Percentiles rank a stretch among this genome's conserved stretches.
Evolutionary conservation across 192 early-diverging fungal species (phyloP).

Genomic region (Coemansia sp.): DNA sequence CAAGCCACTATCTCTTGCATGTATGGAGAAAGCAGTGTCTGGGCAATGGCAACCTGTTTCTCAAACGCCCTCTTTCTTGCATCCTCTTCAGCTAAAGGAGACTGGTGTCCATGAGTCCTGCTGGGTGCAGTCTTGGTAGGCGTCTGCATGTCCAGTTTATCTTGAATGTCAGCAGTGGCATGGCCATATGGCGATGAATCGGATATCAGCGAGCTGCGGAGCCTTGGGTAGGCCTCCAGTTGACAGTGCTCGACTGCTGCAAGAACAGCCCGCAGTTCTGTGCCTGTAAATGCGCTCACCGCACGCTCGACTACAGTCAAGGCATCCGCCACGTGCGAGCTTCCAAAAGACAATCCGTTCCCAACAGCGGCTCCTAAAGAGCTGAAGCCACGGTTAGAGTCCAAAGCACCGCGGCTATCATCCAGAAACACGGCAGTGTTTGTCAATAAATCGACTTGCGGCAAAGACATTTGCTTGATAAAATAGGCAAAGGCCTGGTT

Average conservation of each 20-base stretch:
- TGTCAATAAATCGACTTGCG: conserved; percentile 28
- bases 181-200: background rate
- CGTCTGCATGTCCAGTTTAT: conserved; percentile 12
- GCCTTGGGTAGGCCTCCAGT: conserved; percentile 21
- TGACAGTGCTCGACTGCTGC: conserved; percentile 31
- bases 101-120: background rate
- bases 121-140: conserved; percentile 19
- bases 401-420: background rate
- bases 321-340: conserved; percentile 20
- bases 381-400: conserved; percentile 1
- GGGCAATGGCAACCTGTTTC: conserved; percentile 17
- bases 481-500: conserved; percentile 31
- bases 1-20: conserved; percentile 11
- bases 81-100: conserved; percentile 1
- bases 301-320: conserved; percentile 39
- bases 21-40: conserved; percentile 25
- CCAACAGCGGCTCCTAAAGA: background rate
- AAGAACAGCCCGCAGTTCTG: conserved; percentile 34
- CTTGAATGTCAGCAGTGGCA: background rate
- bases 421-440: conserved; percentile 6
- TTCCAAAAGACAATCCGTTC: conserved; percentile 21
- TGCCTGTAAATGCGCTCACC: conserved; percentile 25
- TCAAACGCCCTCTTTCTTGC: conserved; percentile 17
- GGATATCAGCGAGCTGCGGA: conserved; percentile 7
- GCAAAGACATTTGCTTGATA: conserved; percentile 16